Evolutionary conservation across 805 yeast genomes (phyloP).

Genomic region (Spathaspora gorwiae): DNA sequence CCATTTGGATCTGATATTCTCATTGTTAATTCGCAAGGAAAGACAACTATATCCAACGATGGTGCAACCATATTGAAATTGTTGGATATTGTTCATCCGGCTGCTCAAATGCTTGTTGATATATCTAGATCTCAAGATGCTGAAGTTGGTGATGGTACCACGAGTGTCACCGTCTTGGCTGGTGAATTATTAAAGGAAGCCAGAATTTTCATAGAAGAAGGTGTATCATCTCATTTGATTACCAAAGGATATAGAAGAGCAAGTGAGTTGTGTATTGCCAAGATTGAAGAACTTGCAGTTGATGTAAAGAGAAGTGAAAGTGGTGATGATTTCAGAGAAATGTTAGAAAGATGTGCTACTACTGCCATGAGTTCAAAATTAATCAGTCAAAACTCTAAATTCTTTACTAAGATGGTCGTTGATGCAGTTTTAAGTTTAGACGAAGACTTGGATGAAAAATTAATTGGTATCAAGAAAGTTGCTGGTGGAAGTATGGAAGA

Average conservation of each 20-base stretch:
- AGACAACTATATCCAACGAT: constrained; percentile 93
- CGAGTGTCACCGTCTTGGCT: constrained; percentile 91
- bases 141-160: constrained; percentile 98
- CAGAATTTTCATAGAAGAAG: constrained; percentile 89
- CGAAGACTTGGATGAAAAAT: constrained; percentile 79
- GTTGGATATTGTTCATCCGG: constrained; percentile 95
- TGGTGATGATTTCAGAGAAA: constrained; percentile 50
- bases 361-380: constrained; percentile 97
- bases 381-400: constrained; percentile 79
- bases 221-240: constrained; percentile 86
- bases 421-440: constrained; percentile 90
- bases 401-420: constrained; percentile 94
- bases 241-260: constrained; percentile 86
- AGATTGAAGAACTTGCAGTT: constrained; percentile 70
- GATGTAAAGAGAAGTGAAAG: constrained; percentile 52
- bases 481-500: constrained; percentile 97
- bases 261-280: constrained; percentile 66
- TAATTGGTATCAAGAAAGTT: constrained; percentile 92
- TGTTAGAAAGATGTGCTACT: constrained; percentile 86
- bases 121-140: constrained; percentile 96
- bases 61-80: constrained; percentile 94
- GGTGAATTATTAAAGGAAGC: constrained; percentile 93
- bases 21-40: constrained; percentile 77
- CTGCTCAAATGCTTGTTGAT: constrained; percentile 93
- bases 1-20: constrained; percentile 96